Evolutionary conservation across 345 rosid genomes (phyloP).

Genomic region (Erucastrum elatum): DNA sequence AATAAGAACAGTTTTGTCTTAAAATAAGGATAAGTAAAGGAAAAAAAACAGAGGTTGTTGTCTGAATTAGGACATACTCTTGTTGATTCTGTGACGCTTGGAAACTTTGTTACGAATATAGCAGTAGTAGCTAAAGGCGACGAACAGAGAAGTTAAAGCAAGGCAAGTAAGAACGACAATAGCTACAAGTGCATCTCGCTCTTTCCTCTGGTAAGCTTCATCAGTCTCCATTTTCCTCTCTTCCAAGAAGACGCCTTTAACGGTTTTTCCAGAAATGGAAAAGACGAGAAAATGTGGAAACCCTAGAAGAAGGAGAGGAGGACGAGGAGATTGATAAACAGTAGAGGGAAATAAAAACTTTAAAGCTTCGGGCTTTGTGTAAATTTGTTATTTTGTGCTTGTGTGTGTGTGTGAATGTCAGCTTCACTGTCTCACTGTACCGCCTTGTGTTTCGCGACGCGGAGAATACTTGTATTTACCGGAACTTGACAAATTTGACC

Average conservation of each 20-base stretch:
- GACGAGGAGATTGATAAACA: slow-evolving; percentile 9
- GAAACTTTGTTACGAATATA: slow-evolving; percentile 82
- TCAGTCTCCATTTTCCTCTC: slow-evolving; percentile 41
- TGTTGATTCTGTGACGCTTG: slow-evolving; percentile 48
- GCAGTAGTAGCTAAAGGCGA: slow-evolving; percentile 93
- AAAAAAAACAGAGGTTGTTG: neutral
- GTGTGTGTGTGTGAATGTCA: slow-evolving; percentile 29
- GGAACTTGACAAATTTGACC: neutral
- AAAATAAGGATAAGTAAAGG: neutral
- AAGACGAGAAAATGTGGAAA: slow-evolving; percentile 6
- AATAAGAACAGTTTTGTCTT: neutral
- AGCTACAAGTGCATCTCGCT: slow-evolving; percentile 61
- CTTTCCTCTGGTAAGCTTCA: slow-evolving; percentile 54
- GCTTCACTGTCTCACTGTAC: slow-evolving; percentile 34
- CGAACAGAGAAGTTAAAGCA: slow-evolving; percentile 69
- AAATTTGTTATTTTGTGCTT: neutral
- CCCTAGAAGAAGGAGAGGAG: slow-evolving; percentile 35
- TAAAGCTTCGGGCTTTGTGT: slow-evolving; percentile 17
- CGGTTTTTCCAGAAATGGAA: slow-evolving; percentile 30
- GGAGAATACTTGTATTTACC: slow-evolving; percentile 26
- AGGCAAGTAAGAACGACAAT: slow-evolving; percentile 84
- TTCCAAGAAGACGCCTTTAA: too few relatives aligned
- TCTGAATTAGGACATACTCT: slow-evolving; percentile 38
- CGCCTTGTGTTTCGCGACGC: slow-evolving; percentile 37
- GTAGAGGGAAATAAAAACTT: slow-evolving; percentile 25